These are phyloP conservation scores for Aspergillus ruber DNA, from an alignment of 2,329 filamentous ascomycete genomes.

Conservation along the genomic window DNA sequence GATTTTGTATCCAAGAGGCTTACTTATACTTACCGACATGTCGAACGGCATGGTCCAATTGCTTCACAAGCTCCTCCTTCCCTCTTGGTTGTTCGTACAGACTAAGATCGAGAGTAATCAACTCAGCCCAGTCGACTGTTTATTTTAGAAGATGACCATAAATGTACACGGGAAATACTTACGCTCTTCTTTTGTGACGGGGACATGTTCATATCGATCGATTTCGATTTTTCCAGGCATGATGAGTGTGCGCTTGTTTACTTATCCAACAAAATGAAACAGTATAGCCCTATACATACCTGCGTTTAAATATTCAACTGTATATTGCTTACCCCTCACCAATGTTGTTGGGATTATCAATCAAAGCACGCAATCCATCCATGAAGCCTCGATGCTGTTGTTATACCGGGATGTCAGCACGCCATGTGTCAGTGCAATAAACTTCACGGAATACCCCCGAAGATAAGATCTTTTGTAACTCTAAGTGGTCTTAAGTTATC, in stretches of 20 bases:
- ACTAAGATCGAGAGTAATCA: slow-evolving; percentile 52
- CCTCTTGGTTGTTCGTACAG: slow-evolving; percentile 50
- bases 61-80: slow-evolving; percentile 48
- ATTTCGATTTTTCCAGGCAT: slow-evolving; percentile 25
- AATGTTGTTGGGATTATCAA: slow-evolving; percentile 10
- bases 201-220: slow-evolving; percentile 40
- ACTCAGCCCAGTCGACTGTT: slow-evolving; percentile 47
- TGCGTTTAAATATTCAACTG: neutral
- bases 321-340: slow-evolving; percentile 4
- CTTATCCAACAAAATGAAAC: neutral
- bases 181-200: slow-evolving; percentile 41
- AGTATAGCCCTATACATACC: neutral
- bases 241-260: neutral
- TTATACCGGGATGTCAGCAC: slow-evolving; percentile 10
- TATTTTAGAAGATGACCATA: slow-evolving; percentile 10
- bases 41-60: slow-evolving; percentile 50
- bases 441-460: slow-evolving; percentile 6
- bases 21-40: slow-evolving; percentile 29
- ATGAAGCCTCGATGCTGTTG: neutral
- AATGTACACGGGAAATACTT: neutral
- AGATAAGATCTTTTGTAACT: neutral
- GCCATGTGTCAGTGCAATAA: slow-evolving; percentile 13
- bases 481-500: neutral
- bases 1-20: slow-evolving; percentile 11
- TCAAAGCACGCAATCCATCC: slow-evolving; percentile 19